A percentile compares a stretch with the other conserved stretches of the same genome.
Evolutionary conservation across 2,329 filamentous ascomycete genomes (phyloP).

Genomic region (Eutypella sp.): DNA sequence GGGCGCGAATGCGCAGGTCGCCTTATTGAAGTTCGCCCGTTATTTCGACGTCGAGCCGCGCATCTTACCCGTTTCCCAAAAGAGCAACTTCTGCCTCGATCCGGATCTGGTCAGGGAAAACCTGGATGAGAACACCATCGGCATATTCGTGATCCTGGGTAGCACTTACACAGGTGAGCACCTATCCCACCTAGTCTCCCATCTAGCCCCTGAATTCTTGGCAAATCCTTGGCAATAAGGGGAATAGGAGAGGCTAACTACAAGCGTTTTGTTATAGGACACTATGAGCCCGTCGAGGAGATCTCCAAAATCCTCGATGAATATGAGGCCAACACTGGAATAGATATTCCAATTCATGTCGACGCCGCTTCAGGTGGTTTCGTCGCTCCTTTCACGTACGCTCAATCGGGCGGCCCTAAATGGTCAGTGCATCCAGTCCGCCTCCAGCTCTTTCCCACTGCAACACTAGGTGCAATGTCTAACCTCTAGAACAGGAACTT

Average conservation of each 20-base stretch:
- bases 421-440: conserved; percentile 44
- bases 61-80: conserved; percentile 57
- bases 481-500: conserved; percentile 42
- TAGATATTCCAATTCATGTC: conserved; percentile 64
- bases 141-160: conserved; percentile 68
- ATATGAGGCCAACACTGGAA: conserved; percentile 55
- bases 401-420: conserved; percentile 49
- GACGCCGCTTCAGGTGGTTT: conserved; percentile 59
- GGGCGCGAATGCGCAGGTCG: conserved; percentile 69
- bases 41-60: conserved; percentile 70
- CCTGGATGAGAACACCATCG: conserved; percentile 72
- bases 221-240: neutral
- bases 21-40: conserved; percentile 66
- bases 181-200: neutral
- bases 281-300: conserved; percentile 67
- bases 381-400: conserved; percentile 56
- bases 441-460: too few relatives aligned
- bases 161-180: conserved; percentile 59
- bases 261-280: conserved; percentile 35
- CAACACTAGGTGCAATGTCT: too few relatives aligned
- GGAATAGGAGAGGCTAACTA: neutral
- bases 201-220: neutral
- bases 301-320: conserved; percentile 61
- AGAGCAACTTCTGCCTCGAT: conserved; percentile 58
- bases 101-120: conserved; percentile 59